Conservation (phyloP, 2,329 filamentous ascomycete species). For the Botrytis galanthina region DNA sequence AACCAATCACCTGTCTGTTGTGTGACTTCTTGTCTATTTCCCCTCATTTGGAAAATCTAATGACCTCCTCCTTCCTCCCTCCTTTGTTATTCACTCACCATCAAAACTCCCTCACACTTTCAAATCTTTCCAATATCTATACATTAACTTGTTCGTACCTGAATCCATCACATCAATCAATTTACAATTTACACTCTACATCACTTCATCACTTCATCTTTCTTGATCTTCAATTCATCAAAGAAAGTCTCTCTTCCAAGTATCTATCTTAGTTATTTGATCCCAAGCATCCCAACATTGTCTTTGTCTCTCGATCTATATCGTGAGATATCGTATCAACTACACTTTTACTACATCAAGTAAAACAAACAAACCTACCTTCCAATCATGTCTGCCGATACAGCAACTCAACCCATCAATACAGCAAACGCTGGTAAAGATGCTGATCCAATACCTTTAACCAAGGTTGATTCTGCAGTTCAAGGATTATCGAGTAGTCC, state of each 20-base stretch:
- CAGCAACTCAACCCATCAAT: conserved; percentile 31
- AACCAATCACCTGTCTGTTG: background rate
- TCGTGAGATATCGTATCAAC: conserved; percentile 8
- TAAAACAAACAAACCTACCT: background rate
- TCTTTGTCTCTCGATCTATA: background rate
- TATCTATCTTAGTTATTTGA: background rate
- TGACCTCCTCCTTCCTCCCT: conserved; percentile 7
- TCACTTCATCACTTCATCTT: background rate
- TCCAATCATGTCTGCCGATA: conserved; percentile 50
- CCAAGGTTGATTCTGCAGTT: conserved; percentile 90
- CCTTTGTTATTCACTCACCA: background rate
- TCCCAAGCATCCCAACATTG: background rate
- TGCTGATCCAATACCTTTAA: conserved; percentile 51
- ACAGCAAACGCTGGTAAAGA: conserved; percentile 6
- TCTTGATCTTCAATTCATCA: background rate
- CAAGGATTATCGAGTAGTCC: conserved; percentile 71
- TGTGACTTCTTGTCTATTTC: conserved; percentile 1
- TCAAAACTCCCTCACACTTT: background rate
- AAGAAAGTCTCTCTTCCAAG: conserved; percentile 3
- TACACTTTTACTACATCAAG: background rate
- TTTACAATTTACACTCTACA: background rate
- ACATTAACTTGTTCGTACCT: background rate
- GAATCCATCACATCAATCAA: background rate
- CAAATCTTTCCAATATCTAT: background rate
- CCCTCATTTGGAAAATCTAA: conserved; percentile 8